These are phyloP conservation scores for Aaosphaeria pasadenensis DNA, from an alignment of 2,329 filamentous ascomycete genomes.

Conservation along the genomic window DNA sequence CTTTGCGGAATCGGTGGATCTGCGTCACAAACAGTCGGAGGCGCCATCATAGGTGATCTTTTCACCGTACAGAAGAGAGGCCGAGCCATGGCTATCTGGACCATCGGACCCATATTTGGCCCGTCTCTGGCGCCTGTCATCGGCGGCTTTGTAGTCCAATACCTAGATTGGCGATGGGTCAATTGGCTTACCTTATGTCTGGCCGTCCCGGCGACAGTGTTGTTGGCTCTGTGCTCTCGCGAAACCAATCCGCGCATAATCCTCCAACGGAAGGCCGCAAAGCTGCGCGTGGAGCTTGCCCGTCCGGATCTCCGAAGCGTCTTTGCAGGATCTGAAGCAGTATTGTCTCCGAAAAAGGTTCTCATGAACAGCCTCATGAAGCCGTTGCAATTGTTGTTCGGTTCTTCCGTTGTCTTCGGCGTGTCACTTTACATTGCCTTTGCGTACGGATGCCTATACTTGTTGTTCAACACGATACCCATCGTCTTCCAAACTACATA, in stretches of 20 bases:
- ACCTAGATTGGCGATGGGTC: constrained; percentile 34
- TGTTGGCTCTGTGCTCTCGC: constrained; percentile 38
- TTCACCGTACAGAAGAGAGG: constrained; percentile 31
- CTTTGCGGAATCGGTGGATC: constrained; percentile 28
- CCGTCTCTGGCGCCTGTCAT: constrained; percentile 31
- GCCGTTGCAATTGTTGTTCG: constrained; percentile 31
- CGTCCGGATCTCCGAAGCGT: constrained; percentile 47
- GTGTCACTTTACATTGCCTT: constrained; percentile 34
- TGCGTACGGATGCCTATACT: constrained; percentile 33
- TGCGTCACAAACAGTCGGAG: constrained; percentile 34
- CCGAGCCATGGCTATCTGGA: constrained; percentile 28
- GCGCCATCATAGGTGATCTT: constrained; percentile 33
- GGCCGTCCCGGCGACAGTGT: constrained; percentile 16
- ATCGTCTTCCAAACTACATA: constrained; percentile 31
- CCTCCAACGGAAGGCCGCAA: constrained; percentile 57
- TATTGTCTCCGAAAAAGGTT: constrained; percentile 12
- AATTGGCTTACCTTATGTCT: constrained; percentile 35
- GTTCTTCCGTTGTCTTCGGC: constrained; percentile 30
- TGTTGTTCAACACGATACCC: constrained; percentile 37
- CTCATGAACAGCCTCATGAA: constrained; percentile 34
- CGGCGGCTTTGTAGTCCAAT: constrained; percentile 34
- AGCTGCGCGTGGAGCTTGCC: constrained; percentile 41
- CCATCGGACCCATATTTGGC: constrained; percentile 28
- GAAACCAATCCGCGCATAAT: constrained; percentile 51
- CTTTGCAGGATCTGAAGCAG: constrained; percentile 28